Evolutionary conservation across 345 rosid species (phyloP).

Genomic region (Arabis hirsuta): DNA sequence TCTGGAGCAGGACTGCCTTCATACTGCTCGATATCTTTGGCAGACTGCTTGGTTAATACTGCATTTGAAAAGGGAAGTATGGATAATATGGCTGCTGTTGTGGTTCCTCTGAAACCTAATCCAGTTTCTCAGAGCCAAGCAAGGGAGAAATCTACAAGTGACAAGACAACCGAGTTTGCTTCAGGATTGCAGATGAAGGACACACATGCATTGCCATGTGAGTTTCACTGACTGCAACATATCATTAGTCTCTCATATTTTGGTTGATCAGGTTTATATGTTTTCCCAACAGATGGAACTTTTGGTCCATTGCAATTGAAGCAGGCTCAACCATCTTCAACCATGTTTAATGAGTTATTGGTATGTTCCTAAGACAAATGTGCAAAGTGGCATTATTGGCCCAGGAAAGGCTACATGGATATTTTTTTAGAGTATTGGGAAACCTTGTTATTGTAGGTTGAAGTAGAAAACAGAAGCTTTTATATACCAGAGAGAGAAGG

Average conservation of each 20-base stretch:
- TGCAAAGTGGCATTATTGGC: constrained; percentile 20
- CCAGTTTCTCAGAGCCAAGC: constrained; percentile 49
- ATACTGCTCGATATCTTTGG: constrained; percentile 70
- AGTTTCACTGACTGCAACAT: constrained; percentile 33
- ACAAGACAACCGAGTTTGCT: constrained; percentile 44
- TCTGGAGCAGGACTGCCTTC: constrained; percentile 54
- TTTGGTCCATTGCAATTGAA: constrained; percentile 52
- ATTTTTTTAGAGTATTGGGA: neutral
- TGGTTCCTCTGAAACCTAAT: constrained; percentile 67
- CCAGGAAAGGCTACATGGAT: constrained; percentile 7
- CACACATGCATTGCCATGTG: constrained; percentile 55
- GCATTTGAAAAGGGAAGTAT: constrained; percentile 79
- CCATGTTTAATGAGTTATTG: constrained; percentile 74
- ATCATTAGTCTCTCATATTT: constrained; percentile 25
- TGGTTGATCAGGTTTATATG: constrained; percentile 35
- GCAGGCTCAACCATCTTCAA: constrained; percentile 53
- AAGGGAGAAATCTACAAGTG: constrained; percentile 46
- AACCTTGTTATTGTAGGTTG: constrained; percentile 55
- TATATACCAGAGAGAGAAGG: constrained; percentile 62
- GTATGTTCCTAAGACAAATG: constrained; percentile 49
- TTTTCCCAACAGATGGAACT: constrained; percentile 34
- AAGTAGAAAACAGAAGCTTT: constrained; percentile 70
- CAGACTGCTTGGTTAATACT: constrained; percentile 76
- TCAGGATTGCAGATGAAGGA: constrained; percentile 40
- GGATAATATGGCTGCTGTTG: constrained; percentile 86